phyloP scores from a whole-genome alignment of 2,329 filamentous ascomycete genomes.

The Fusarium chuoi region DNA sequence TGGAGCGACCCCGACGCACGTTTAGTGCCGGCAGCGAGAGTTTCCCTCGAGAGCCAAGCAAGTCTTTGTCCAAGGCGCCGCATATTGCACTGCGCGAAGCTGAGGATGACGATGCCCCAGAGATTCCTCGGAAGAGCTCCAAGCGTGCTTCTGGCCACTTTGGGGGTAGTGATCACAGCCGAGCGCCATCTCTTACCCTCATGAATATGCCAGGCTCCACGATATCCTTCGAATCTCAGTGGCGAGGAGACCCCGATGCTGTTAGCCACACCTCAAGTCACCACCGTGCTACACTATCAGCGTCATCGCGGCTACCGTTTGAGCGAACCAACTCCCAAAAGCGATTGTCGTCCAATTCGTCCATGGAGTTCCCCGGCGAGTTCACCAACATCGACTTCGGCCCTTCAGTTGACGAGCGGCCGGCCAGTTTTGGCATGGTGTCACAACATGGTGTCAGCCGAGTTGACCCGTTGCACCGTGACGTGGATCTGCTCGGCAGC shows the following conservation, averaged over 20 bases:
- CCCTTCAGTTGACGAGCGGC: slow-evolving; percentile 56
- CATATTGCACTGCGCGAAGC: slow-evolving; percentile 33
- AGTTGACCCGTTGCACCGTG: slow-evolving; percentile 59
- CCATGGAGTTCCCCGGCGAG: slow-evolving; percentile 59
- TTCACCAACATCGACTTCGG: slow-evolving; percentile 55
- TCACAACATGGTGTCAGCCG: slow-evolving; percentile 67
- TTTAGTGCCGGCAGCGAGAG: slow-evolving; percentile 57
- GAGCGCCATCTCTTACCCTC: slow-evolving; percentile 51
- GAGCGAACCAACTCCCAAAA: slow-evolving; percentile 65
- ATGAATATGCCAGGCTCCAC: slow-evolving; percentile 38
- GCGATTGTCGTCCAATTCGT: slow-evolving; percentile 62
- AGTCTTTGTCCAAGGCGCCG: slow-evolving; percentile 34
- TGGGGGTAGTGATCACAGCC: slow-evolving; percentile 39
- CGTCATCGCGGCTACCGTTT: slow-evolving; percentile 60
- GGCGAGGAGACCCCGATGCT: slow-evolving; percentile 34
- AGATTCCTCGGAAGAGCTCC: slow-evolving; percentile 79
- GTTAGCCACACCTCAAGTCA: slow-evolving; percentile 37
- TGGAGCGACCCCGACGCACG: slow-evolving; percentile 43
- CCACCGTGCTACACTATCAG: slow-evolving; percentile 39
- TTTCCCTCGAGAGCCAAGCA: slow-evolving; percentile 34
- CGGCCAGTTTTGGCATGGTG: slow-evolving; percentile 67
- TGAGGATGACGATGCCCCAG: slow-evolving; percentile 57
- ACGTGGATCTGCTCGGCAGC: slow-evolving; percentile 61
- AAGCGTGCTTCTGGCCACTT: slow-evolving; percentile 64
- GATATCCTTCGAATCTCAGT: slow-evolving; percentile 36